Base-by-base conservation (phyloP, 2,329 filamentous ascomycete species). In the Mycosphaerelloides madeirae region DNA sequence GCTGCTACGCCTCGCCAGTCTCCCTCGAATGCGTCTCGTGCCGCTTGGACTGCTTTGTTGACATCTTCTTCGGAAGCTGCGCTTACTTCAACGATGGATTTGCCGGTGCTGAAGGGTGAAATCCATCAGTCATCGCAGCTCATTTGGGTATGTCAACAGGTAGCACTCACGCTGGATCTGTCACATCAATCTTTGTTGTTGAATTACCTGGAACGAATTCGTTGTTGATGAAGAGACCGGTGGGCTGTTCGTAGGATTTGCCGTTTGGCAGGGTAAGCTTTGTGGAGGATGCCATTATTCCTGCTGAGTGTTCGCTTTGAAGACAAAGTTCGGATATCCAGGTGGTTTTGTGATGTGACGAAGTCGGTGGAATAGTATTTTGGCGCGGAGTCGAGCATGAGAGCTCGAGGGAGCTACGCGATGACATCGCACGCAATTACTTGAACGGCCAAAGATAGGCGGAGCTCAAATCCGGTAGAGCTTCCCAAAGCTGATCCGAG, bases 201-300 rank as follows among this genome's bases (percentile, higher is more conserved):
- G 35, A 48, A 18, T 46, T 35, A 12, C 52, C 52, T 14, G 79
- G 74, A 42, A 87, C 80, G 62, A 85, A 90, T 62, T 88, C 83
- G 53, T 89, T 88, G 71, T 86, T 84, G 69, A 90, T 87, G 67
- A 89, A 90, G 9, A 90, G 74, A 12, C 86, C 85, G 33, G 79
- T 73, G 0, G 46, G 50, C 31, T 53, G 50, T 6, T 31, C 48
- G 31, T 46, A 53, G 25, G 41, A 45, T 16, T 38, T 48, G 3
- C 50, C 50, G 39, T 53, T 53, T 19, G 50, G 50, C 18, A 47
- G 44, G 37, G 36, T 34, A 3, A 53, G 44, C 25, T 50, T 38
- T 11, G 48, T 25, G 5, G 43, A 36, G 22, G 22, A 5, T 9
- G 22, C 5, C 22, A 25, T 25, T 25, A 6, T 25, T 25, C 6